These are phyloP conservation scores for Martensiomyces pterosporus DNA, from an alignment of 192 early-diverging fungal genomes.

Conservation along the genomic window DNA sequence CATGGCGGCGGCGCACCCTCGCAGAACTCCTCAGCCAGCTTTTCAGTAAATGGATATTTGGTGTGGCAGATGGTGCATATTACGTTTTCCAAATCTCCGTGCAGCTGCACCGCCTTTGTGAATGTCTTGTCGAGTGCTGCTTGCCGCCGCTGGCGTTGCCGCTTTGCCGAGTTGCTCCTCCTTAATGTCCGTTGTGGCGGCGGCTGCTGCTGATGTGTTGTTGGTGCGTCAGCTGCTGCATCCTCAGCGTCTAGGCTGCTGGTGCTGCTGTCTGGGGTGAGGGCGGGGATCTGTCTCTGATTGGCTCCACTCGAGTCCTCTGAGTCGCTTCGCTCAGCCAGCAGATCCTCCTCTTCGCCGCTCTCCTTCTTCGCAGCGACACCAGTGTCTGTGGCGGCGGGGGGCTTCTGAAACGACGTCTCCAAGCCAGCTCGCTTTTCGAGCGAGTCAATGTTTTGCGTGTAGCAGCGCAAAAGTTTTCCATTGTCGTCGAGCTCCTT, in stretches of 20 bases:
- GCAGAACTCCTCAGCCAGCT: slow-evolving; percentile 60
- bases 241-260: too few relatives aligned
- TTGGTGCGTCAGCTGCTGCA: too few relatives aligned
- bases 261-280: too few relatives aligned
- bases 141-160: slow-evolving; percentile 19
- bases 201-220: too few relatives aligned
- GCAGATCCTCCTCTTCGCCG: background rate
- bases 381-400: background rate
- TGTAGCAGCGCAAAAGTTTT: slow-evolving; percentile 87
- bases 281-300: too few relatives aligned
- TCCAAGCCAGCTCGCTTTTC: slow-evolving; percentile 71
- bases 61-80: slow-evolving; percentile 82
- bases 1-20: slow-evolving; percentile 68
- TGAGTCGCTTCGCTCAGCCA: background rate
- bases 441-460: slow-evolving; percentile 95
- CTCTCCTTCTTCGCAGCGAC: background rate
- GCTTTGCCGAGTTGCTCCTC: too few relatives aligned
- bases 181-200: too few relatives aligned
- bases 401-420: slow-evolving; percentile 30
- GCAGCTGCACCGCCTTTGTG: slow-evolving; percentile 81
- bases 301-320: background rate
- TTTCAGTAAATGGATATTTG: slow-evolving; percentile 59
- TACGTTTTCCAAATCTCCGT: slow-evolving; percentile 82
- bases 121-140: slow-evolving; percentile 49
- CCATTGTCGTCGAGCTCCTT: slow-evolving; percentile 66